Evolutionary conservation across 257 asterid species (phyloP).

Genomic region (Scutellaria barbata): DNA sequence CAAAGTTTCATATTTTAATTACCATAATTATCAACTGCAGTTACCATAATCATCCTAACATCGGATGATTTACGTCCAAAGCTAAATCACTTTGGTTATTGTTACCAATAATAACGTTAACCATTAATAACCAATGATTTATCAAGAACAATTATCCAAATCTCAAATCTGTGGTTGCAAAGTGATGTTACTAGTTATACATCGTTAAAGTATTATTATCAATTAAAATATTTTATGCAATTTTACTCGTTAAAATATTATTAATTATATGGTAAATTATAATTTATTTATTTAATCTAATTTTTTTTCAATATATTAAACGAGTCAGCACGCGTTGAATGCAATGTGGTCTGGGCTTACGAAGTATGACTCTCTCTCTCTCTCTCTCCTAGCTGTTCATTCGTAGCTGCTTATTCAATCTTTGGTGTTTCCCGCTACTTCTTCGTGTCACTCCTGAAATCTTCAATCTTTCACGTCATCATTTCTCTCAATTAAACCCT

Average conservation of each 20-base stretch:
- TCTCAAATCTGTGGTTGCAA: background rate
- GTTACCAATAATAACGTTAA: background rate
- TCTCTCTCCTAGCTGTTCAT: slow-evolving; percentile 42
- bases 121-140: too few species aligned
- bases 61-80: background rate
- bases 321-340: too few species aligned
- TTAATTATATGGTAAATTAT: too few species aligned
- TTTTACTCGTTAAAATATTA: too few species aligned
- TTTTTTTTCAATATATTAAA: too few species aligned
- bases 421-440: slow-evolving; percentile 54
- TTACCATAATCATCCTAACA: background rate
- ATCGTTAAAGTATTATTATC: too few species aligned
- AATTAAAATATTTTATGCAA: too few species aligned
- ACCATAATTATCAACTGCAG: background rate
- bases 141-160: background rate
- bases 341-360: too few species aligned
- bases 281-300: too few species aligned
- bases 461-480: slow-evolving; percentile 32
- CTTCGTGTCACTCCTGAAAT: slow-evolving; percentile 38
- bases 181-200: background rate
- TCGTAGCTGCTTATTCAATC: slow-evolving; percentile 45
- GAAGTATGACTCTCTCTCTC: background rate
- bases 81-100: background rate
- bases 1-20: too few species aligned
- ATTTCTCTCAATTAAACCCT: slow-evolving; percentile 40